Evolutionary conservation across 371 early-diverging fungal species (phyloP), one percentile per base, ranked within the genome.

Genomic region (Dentiscutata heterogama): DNA sequence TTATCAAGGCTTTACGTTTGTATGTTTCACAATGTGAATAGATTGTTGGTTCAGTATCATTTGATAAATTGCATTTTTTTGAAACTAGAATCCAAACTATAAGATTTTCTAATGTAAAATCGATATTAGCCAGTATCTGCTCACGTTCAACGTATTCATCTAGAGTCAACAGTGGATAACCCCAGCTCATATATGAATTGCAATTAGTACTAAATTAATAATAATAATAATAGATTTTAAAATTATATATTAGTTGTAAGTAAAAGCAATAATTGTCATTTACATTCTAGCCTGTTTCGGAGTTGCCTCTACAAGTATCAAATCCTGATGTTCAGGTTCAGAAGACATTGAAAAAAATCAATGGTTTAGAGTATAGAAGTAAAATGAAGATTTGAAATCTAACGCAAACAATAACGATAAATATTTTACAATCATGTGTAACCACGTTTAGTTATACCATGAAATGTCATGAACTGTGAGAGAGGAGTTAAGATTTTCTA

Each of bases 111-210:
- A 78, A 63, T 22, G 83, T 83, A 20, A 87, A 88, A 0, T 67
- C 81, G 5, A 84, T 79, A 39, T 76, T 63, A 31, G 84, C 80
- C 5, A 89, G 83, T 25, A 84, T 64, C 18, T 29, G 18, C 67
- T 89, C 89, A 46, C 87, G 87, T 5, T 83, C 85, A 8, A 84
- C 75, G 75, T 86, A 89, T 22, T 82, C 61, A 14, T 84, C 80
- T 25, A 83, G 22, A 1, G 84, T 10, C 87, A n/a, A 80, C 11
- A 84, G 83, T 50, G 84, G 84, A n/a, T 6, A 7, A 73, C 86
- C 89, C 89, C 89, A 87, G 56, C 86, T 86, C 14, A 64, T 27
- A 78, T 27, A 78, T 39, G 78, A 42, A 64, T 63, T 78, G 16
- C n/a, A 14, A 42, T 78, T 78, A n/a, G 63, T 78, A 20, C 70